Base-by-base conservation (phyloP, 2,329 filamentous ascomycete species). In the Fusarium verticillioides region DNA sequence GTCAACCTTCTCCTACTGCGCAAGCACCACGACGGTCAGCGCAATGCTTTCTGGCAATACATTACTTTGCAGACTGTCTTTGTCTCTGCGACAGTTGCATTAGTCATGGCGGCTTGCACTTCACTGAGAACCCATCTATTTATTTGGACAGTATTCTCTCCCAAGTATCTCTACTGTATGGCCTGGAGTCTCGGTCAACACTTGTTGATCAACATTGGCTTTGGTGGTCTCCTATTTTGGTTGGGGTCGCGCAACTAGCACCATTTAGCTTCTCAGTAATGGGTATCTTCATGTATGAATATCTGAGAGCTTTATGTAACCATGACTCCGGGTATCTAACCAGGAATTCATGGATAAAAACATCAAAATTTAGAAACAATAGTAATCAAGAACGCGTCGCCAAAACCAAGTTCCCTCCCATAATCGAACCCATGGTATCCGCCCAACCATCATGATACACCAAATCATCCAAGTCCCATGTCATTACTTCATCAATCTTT, bases 141-240 rank as follows among this genome's bases (percentile, higher is more conserved):
- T 80, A 95, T 99, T 70, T 99, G 96, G 96, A 98, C 96, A 2
- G 96, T 99, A 16, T 99, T 99, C 82, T 97, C 94, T 73, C 96
- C 96, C 0, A 99, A 98, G 82, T 98, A 95, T 81, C 84, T 99
- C 74, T 99, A 97, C 81, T 93, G 91, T 72, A 92, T 96, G 86
- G 94, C 93, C 19, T 99, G 96, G 97, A 91, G 89, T 70, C 79
- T 96, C 50, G 93, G 90, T 12, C 94, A 95, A 84, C 96, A 99
- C 88, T 80, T 95, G 69, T 79, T 88, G 42, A 85, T 96, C 47
- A 95, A 96, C 80, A 76, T 95, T 39, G 84, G 88, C 9, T 75
- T 92, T 47, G 91, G 90, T 2, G 86, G 90, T 36, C 60, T 89
- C 42, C 75, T 93, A 52, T 91, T 88, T 78, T 88, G 85, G 84